A percentile compares a stretch with the other conserved stretches of the same genome.
Conservation (phyloP, 2,329 filamentous ascomycete genomes). For the Lecanicillium sp. region DNA sequence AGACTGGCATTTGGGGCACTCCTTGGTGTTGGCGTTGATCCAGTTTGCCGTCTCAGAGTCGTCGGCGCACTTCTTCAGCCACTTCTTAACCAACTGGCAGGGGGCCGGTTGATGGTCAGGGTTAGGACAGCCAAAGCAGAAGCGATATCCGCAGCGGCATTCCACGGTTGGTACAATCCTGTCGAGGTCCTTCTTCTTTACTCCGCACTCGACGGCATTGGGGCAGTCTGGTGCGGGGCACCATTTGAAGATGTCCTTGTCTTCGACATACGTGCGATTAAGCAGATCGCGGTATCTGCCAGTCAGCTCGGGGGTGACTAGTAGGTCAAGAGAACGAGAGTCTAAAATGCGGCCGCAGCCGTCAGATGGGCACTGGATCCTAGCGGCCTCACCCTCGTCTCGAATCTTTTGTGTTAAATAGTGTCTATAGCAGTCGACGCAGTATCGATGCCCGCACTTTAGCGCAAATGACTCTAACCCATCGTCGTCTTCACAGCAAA, state of each 20-base stretch:
- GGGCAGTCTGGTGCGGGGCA: conserved; percentile 96
- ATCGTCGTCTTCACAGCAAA: conserved; percentile 85
- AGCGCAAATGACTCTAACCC: conserved; percentile 80
- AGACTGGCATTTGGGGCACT: conserved; percentile 90
- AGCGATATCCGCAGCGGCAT: conserved; percentile 76
- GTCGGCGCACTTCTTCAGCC: conserved; percentile 97
- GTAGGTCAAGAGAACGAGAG: conserved; percentile 73
- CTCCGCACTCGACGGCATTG: conserved; percentile 79
- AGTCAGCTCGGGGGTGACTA: conserved; percentile 51
- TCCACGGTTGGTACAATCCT: conserved; percentile 83
- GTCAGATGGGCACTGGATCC: conserved; percentile 87
- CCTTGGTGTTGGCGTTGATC: conserved; percentile 98
- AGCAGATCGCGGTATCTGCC: conserved; percentile 74
- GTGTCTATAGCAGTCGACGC: conserved; percentile 83
- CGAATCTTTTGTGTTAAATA: conserved; percentile 90
- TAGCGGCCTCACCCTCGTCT: conserved; percentile 88
- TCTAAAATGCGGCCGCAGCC: conserved; percentile 87
- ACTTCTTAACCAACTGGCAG: conserved; percentile 83
- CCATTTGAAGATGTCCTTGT: conserved; percentile 94
- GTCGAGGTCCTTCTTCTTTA: conserved; percentile 81
- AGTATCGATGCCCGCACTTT: conserved; percentile 92
- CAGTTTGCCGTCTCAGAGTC: conserved; percentile 98
- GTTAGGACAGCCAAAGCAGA: conserved; percentile 91
- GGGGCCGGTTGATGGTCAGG: conserved; percentile 90
- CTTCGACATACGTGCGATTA: conserved; percentile 91